A percentile compares a stretch with the other conserved stretches of the same genome.
Conservation (phyloP, 768 basidiomycete genomes). For the Lactarius sanguifluus region DNA sequence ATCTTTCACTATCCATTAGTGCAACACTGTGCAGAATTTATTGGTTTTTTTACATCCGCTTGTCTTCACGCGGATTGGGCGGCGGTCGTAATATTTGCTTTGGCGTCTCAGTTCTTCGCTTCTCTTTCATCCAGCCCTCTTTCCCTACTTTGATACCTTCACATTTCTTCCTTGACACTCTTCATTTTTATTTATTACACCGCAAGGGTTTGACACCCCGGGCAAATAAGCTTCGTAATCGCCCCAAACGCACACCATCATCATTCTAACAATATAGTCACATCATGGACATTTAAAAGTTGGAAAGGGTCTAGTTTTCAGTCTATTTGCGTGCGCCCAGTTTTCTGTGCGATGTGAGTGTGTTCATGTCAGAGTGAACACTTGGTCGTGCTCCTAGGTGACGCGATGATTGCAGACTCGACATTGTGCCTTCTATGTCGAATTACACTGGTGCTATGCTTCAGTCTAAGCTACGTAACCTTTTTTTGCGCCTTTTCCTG, state of each 20-base stretch:
- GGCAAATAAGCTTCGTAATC: neutral
- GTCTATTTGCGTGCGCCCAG: neutral
- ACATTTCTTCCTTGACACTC: neutral
- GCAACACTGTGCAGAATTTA: neutral
- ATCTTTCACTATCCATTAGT: neutral
- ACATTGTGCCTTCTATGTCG: neutral
- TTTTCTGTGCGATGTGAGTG: neutral
- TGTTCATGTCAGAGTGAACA: neutral
- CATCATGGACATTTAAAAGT: neutral
- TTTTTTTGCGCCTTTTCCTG: slow-evolving; percentile 2
- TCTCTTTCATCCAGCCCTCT: neutral
- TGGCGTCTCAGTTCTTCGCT: neutral
- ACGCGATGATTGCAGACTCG: no score
- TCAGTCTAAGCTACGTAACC: neutral
- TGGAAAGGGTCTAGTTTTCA: neutral
- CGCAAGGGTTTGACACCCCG: slow-evolving; percentile 8
- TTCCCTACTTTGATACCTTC: neutral
- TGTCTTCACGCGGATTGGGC: neutral
- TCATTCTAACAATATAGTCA: neutral
- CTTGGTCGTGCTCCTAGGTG: neutral
- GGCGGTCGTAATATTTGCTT: neutral
- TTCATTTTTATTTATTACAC: neutral
- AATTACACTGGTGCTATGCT: neutral
- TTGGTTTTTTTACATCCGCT: neutral
- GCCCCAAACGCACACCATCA: slow-evolving; percentile 1